phyloP scores from a whole-genome alignment of 1,284 basidiomycete species.

The Xerocomus minutiporus region DNA sequence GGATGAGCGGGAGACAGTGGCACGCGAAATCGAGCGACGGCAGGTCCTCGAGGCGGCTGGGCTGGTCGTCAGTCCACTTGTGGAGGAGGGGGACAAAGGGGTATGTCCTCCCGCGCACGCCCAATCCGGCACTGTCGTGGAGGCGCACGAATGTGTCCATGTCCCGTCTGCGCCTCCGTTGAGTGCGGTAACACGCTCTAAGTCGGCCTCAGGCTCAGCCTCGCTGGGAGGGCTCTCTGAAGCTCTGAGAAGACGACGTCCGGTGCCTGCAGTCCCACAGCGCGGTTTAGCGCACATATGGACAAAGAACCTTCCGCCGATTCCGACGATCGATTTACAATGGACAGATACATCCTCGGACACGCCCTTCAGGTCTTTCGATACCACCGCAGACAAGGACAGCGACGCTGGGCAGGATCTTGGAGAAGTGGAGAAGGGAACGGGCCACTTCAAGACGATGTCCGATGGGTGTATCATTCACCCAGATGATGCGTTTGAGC shows the following conservation, averaged over 20 bases:
- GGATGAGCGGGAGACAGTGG: slow-evolving; percentile 42
- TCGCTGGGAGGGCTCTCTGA: slow-evolving; percentile 1
- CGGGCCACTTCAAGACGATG: slow-evolving; percentile 2
- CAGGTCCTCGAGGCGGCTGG: slow-evolving; percentile 86
- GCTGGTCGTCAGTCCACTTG: slow-evolving; percentile 62
- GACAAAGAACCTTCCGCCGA: slow-evolving; percentile 53
- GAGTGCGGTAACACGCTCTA: slow-evolving; percentile 2
- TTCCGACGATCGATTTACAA: slow-evolving; percentile 37
- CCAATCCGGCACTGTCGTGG: neutral
- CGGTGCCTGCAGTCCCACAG: slow-evolving; percentile 48
- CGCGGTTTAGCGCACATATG: slow-evolving; percentile 18
- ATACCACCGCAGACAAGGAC: neutral
- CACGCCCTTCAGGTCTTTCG: neutral
- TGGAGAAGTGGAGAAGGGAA: neutral
- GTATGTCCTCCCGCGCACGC: neutral
- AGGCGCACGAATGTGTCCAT: neutral
- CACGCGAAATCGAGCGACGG: slow-evolving; percentile 72
- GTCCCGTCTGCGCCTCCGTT: neutral
- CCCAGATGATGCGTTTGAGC: slow-evolving; percentile 85
- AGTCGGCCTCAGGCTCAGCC: slow-evolving; percentile 8
- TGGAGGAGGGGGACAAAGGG: slow-evolving; percentile 9
- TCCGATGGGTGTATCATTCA: slow-evolving; percentile 15
- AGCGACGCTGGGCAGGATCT: neutral
- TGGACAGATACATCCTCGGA: slow-evolving; percentile 17
- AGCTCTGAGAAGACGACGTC: slow-evolving; percentile 37